A percentile compares a stretch with the other conserved stretches of the same genome.
Evolutionary conservation across 306 rosid species (phyloP).

Genomic region (Inga laurina): DNA sequence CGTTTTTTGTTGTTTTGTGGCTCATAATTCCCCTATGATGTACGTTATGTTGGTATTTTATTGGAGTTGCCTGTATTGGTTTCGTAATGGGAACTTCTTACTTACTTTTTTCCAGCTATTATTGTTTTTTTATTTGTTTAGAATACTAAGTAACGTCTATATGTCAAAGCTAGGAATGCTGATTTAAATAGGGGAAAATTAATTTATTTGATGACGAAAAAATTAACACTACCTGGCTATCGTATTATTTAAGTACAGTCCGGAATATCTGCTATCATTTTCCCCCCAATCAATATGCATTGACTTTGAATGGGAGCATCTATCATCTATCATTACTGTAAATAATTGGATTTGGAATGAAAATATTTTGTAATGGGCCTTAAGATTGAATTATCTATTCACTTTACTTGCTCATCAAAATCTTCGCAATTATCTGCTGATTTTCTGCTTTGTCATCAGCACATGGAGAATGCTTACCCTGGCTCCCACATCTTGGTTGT

Average conservation of each 20-base stretch:
- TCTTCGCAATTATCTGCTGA: slow-evolving; percentile 39
- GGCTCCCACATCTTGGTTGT: slow-evolving; percentile 93
- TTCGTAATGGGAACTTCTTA: slow-evolving; percentile 36
- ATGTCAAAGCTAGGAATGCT: slow-evolving; percentile 26
- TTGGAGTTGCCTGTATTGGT: slow-evolving; percentile 41
- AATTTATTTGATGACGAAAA: slow-evolving; percentile 14
- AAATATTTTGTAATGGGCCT: not conserved
- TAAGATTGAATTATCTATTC: slow-evolving; percentile 35
- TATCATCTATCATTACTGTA: not conserved
- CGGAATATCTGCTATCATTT: slow-evolving; percentile 6
- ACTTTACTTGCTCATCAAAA: slow-evolving; percentile 28
- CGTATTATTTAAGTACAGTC: slow-evolving; percentile 28
- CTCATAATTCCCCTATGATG: slow-evolving; percentile 30
- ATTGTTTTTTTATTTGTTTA: slow-evolving; percentile 29
- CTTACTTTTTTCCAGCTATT: slow-evolving; percentile 22
- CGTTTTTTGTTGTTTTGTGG: slow-evolving; percentile 19
- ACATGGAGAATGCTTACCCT: slow-evolving; percentile 97
- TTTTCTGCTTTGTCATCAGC: slow-evolving; percentile 62
- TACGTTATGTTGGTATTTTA: slow-evolving; percentile 35
- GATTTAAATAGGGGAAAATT: slow-evolving; percentile 22
- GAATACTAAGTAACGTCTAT: slow-evolving; percentile 25
- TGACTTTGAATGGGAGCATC: slow-evolving; percentile 34
- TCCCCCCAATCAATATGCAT: slow-evolving; percentile 1
- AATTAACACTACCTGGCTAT: slow-evolving; percentile 23
- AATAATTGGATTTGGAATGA: slow-evolving; percentile 29